Evolutionary conservation across 2,329 filamentous ascomycete genomes (phyloP).

Genomic region (Aspergillus niger): DNA sequence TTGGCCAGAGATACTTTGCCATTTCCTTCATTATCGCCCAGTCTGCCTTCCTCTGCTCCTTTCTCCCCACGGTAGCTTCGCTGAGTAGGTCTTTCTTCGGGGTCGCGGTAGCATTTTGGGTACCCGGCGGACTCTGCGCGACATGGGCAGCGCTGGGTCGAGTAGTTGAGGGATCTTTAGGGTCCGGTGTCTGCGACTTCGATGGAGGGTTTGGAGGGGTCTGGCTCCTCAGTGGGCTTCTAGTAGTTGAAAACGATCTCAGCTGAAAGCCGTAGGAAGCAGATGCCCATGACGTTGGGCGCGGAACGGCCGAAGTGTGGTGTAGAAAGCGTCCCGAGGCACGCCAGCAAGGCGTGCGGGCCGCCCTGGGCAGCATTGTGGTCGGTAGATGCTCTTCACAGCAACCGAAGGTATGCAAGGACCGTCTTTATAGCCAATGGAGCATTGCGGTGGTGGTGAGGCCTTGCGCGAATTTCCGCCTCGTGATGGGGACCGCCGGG

Average conservation of each 20-base stretch:
- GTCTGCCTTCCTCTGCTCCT: slow-evolving; percentile 93
- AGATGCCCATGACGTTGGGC: slow-evolving; percentile 25
- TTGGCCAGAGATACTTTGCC: slow-evolving; percentile 94
- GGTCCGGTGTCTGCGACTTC: slow-evolving; percentile 16
- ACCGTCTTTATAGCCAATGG: slow-evolving; percentile 20
- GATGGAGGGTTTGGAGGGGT: slow-evolving; percentile 18
- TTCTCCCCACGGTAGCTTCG: slow-evolving; percentile 66
- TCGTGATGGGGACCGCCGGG: slow-evolving; percentile 34
- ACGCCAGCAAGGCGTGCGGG: slow-evolving; percentile 38
- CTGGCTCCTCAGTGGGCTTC: slow-evolving; percentile 26
- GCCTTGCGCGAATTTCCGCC: slow-evolving; percentile 21
- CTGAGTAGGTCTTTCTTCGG: slow-evolving; percentile 62
- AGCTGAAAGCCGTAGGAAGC: slow-evolving; percentile 28
- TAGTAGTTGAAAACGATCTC: slow-evolving; percentile 33
- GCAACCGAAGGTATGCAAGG: neutral
- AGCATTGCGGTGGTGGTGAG: slow-evolving; percentile 25
- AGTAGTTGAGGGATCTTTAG: slow-evolving; percentile 19
- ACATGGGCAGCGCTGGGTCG: slow-evolving; percentile 23
- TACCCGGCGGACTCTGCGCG: slow-evolving; percentile 25
- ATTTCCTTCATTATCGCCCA: slow-evolving; percentile 99
- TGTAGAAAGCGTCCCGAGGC: slow-evolving; percentile 30
- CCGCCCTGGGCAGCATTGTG: slow-evolving; percentile 43
- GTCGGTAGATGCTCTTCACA: slow-evolving; percentile 15
- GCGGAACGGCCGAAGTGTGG: slow-evolving; percentile 28
- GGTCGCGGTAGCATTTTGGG: slow-evolving; percentile 29